These are phyloP conservation scores for Debaryomyces fabryi DNA, from an alignment of 1,139 yeast species.

Conservation along the genomic window DNA sequence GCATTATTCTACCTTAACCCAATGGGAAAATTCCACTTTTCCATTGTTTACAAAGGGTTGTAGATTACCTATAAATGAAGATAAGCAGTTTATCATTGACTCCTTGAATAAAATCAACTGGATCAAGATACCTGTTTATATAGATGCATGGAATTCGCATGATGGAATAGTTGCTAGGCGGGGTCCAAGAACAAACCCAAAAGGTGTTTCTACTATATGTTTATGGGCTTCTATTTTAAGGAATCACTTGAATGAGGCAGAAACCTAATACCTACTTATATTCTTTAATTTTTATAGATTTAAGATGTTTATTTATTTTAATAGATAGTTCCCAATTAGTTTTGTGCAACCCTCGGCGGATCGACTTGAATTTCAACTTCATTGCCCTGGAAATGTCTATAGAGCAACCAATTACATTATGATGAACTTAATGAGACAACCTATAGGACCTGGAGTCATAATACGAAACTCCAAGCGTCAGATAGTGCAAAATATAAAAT, in stretches of 20 bases:
- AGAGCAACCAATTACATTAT: neutral
- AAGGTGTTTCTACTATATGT: slow-evolving; percentile 55
- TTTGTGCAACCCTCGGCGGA: neutral
- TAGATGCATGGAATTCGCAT: slow-evolving; percentile 71
- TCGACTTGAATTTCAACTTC: neutral
- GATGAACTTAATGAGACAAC: neutral
- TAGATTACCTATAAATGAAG: slow-evolving; percentile 43
- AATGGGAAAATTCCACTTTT: slow-evolving; percentile 23
- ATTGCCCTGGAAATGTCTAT: neutral
- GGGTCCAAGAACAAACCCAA: slow-evolving; percentile 56
- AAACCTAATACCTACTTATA: neutral
- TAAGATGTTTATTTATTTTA: slow-evolving; percentile 2
- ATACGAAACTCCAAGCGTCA: neutral
- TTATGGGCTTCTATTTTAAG: slow-evolving; percentile 54
- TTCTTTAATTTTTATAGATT: slow-evolving; percentile 4
- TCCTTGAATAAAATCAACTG: slow-evolving; percentile 61
- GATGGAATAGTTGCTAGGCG: slow-evolving; percentile 72
- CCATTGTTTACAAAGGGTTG: slow-evolving; percentile 32
- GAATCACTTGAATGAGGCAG: slow-evolving; percentile 27
- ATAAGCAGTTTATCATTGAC: slow-evolving; percentile 44
- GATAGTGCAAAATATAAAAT: neutral
- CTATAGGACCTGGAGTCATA: neutral
- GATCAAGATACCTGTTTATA: slow-evolving; percentile 66
- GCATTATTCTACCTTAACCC: slow-evolving; percentile 22
- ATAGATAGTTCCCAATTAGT: neutral